Base-by-base conservation (phyloP, 176 grass and related monocot genomes). In the Pontederia paniculata region DNA sequence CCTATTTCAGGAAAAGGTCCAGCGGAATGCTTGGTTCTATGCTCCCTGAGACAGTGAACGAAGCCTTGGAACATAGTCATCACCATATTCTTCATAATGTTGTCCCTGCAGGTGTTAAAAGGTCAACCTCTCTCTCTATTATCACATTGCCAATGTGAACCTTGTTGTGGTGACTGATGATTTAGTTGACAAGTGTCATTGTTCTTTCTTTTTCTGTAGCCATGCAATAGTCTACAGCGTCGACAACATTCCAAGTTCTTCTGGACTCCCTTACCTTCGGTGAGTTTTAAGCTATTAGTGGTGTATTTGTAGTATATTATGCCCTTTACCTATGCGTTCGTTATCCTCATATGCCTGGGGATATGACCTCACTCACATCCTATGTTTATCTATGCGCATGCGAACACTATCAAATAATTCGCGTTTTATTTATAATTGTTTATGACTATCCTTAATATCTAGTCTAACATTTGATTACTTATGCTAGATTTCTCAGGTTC, bases 21-120 rank as follows among this genome's bases (percentile, higher is more conserved):
- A 88, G 76, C 54, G 83, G 73, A 52, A 58, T 90, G 50, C 58
- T 97, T 49, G 60, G 83, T 44, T 90, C 91, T 23, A 77, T 96
- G 66, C 86, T 96, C 65, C 85, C 91, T 57, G 86, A 79, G 61
- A 77, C 86, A 56, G 66, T 97, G 64, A 75, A 67, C 41, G 83
- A 88, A 48, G 86, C 86, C 65, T 84, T 90, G 60, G 91, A 97
- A 42, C 83, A 87, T 74, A 62, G 86, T 61, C 80, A 84, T 81
- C 93, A 97, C 81, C 93, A 97, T 51, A 74, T 97, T 75, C 79
- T 97, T 56, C 93, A 90, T 60, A 88, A 75, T 55, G 78, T 81
- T 49, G 75, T 84, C 64, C 75, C 83, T 4, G 60, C 80, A 43
- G 65, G 76, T 73, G 77, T 77, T 60, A 90, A 72, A 78, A 97